phyloP scores from a whole-genome alignment of 140 eudicot species.

The Flaveria floridana region DNA sequence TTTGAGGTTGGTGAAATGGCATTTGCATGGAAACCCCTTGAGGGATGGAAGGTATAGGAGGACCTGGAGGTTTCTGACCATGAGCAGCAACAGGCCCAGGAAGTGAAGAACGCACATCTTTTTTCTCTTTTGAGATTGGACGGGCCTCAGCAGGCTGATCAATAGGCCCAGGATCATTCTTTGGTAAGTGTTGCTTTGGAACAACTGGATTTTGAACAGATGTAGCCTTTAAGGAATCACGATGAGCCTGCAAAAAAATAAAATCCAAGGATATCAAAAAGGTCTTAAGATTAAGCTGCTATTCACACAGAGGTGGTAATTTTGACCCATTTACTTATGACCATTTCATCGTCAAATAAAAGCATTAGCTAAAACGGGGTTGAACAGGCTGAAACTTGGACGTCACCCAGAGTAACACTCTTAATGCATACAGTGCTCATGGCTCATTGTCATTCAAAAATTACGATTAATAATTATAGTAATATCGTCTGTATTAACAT shows the following conservation, averaged over 20 bases:
- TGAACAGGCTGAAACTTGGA: not conserved
- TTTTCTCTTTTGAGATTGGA: constrained; percentile 41
- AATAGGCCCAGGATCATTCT: constrained; percentile 39
- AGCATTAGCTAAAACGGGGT: not conserved
- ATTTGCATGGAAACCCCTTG: constrained; percentile 55
- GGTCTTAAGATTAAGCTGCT: not conserved
- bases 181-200: constrained; percentile 54
- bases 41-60: constrained; percentile 41
- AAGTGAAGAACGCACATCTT: constrained; percentile 44
- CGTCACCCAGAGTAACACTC: no score
- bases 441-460: not conserved
- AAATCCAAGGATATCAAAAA: constrained; percentile 8
- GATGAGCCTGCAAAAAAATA: constrained; percentile 57
- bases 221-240: constrained; percentile 44
- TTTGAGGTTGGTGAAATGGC: constrained; percentile 64
- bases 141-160: constrained; percentile 55
- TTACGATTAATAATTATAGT: not conserved
- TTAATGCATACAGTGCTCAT: not conserved
- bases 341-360: not conserved
- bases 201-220: constrained; percentile 43
- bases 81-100: constrained; percentile 48
- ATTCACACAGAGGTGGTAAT: not conserved
- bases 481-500: not conserved
- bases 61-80: constrained; percentile 55
- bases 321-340: not conserved